A percentile compares a stretch with the other conserved stretches of the same genome.
These are phyloP conservation scores for Teratosphaeria nubilosa DNA, from an alignment of 2,329 filamentous ascomycete genomes.

Conservation along the genomic window DNA sequence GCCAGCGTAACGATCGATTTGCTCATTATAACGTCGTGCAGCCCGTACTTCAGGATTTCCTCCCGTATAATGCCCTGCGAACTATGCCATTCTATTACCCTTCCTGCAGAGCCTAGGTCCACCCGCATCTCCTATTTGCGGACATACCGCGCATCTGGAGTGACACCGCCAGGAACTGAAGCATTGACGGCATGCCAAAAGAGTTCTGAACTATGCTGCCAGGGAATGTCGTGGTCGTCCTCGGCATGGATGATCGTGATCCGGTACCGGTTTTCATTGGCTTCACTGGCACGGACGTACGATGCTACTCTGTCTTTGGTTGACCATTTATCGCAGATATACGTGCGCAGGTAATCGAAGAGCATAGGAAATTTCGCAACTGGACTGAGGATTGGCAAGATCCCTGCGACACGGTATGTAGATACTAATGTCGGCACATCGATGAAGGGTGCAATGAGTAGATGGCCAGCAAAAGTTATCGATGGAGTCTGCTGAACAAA, in stretches of 20 bases:
- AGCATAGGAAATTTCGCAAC: conserved; percentile 39
- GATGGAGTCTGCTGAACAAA: conserved; percentile 34
- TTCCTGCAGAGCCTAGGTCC: conserved; percentile 41
- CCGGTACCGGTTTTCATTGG: conserved; percentile 28
- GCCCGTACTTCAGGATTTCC: conserved; percentile 45
- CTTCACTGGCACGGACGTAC: conserved; percentile 33
- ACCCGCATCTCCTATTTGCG: conserved; percentile 32
- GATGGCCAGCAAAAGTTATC: conserved; percentile 42
- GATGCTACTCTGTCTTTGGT: conserved; percentile 38
- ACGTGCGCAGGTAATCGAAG: conserved; percentile 37
- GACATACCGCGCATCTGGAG: conserved; percentile 36
- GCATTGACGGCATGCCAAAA: conserved; percentile 50
- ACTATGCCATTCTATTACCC: conserved; percentile 39
- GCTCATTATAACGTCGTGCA: conserved; percentile 50
- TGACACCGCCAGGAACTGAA: conserved; percentile 27
- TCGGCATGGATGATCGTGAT: conserved; percentile 43
- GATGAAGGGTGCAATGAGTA: conserved; percentile 49
- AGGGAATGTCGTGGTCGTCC: conserved; percentile 44
- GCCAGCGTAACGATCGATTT: conserved; percentile 46
- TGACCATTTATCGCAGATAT: conserved; percentile 43
- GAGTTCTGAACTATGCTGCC: conserved; percentile 39
- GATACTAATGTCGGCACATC: conserved; percentile 44
- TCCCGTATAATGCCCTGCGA: conserved; percentile 41
- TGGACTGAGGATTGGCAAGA: conserved; percentile 45
- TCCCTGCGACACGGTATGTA: conserved; percentile 49